Conservation (phyloP, 345 rosid species). For the Eucalyptus cloeziana region DNA sequence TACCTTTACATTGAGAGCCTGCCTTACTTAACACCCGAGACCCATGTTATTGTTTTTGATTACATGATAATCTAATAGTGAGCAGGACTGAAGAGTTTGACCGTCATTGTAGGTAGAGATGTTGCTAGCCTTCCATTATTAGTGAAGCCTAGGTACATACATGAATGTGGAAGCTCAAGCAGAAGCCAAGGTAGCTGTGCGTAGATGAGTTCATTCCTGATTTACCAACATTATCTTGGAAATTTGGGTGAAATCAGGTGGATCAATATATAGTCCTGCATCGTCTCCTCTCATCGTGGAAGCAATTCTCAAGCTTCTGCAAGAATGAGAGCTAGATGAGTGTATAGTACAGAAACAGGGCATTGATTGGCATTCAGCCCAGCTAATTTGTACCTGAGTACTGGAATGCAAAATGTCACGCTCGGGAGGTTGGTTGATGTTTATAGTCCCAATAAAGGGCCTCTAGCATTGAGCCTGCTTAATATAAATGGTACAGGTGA, state of each 20-base stretch:
- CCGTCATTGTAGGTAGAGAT: neutral
- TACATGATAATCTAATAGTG: slow-evolving; percentile 28
- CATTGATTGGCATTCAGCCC: neutral
- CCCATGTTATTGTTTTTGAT: slow-evolving; percentile 24
- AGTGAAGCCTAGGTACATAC: neutral
- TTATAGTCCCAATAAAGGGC: neutral
- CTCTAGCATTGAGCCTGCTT: neutral
- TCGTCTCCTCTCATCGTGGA: neutral
- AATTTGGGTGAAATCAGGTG: neutral
- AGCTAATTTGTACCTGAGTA: neutral
- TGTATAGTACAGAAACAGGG: neutral
- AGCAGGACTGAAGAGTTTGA: neutral
- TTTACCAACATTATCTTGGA: neutral
- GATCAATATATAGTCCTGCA: neutral
- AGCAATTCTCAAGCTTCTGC: neutral
- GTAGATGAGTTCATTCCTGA: neutral
- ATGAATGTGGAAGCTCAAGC: neutral
- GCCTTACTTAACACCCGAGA: slow-evolving; percentile 28
- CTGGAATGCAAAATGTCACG: neutral
- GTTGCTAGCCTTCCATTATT: neutral
- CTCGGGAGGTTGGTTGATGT: neutral
- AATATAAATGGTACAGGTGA: neutral
- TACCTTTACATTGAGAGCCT: slow-evolving; percentile 41
- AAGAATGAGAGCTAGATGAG: neutral
- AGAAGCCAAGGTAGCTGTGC: neutral